Percentiles rank a stretch among this genome's conserved stretches.
phyloP scores from a whole-genome alignment of 371 early-diverging fungal genomes.

The Enterocytospora artemiae region DNA sequence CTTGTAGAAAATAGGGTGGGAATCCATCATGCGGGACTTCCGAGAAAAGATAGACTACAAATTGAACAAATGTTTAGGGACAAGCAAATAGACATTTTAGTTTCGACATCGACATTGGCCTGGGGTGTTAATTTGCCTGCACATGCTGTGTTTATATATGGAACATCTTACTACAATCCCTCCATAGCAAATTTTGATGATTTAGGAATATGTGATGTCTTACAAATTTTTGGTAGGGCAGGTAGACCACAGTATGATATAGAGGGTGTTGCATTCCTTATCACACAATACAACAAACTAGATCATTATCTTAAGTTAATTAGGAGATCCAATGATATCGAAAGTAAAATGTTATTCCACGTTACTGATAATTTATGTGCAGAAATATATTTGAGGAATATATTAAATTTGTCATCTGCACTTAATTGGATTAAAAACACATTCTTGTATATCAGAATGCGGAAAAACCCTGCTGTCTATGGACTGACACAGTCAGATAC shows the following conservation, averaged over 20 bases:
- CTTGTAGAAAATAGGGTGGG: slow-evolving; percentile 65
- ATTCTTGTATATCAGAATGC: slow-evolving; percentile 83
- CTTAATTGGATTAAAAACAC: slow-evolving; percentile 88
- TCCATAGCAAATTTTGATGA: slow-evolving; percentile 81
- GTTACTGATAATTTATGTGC: slow-evolving; percentile 83
- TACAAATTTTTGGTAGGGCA: slow-evolving; percentile 97
- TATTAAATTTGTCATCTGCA: slow-evolving; percentile 77
- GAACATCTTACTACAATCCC: slow-evolving; percentile 83
- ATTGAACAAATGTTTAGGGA: slow-evolving; percentile 84
- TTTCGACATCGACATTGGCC: slow-evolving; percentile 93
- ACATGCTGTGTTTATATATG: slow-evolving; percentile 92
- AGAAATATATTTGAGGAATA: slow-evolving; percentile 81
- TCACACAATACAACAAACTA: slow-evolving; percentile 78
- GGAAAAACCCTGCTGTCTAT: slow-evolving; percentile 42
- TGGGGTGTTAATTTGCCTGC: slow-evolving; percentile 99
- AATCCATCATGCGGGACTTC: slow-evolving; percentile 96
- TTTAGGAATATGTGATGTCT: slow-evolving; percentile 60
- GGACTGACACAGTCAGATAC: slow-evolving; percentile 9
- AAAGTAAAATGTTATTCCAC: slow-evolving; percentile 76
- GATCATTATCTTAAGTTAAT: slow-evolving; percentile 80
- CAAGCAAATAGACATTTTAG: slow-evolving; percentile 78
- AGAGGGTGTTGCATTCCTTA: slow-evolving; percentile 84
- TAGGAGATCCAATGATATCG: slow-evolving; percentile 86
- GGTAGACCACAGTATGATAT: slow-evolving; percentile 96
- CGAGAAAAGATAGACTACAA: slow-evolving; percentile 73